Base-by-base conservation (phyloP, 768 basidiomycete genomes). In the Lactarius quietus region DNA sequence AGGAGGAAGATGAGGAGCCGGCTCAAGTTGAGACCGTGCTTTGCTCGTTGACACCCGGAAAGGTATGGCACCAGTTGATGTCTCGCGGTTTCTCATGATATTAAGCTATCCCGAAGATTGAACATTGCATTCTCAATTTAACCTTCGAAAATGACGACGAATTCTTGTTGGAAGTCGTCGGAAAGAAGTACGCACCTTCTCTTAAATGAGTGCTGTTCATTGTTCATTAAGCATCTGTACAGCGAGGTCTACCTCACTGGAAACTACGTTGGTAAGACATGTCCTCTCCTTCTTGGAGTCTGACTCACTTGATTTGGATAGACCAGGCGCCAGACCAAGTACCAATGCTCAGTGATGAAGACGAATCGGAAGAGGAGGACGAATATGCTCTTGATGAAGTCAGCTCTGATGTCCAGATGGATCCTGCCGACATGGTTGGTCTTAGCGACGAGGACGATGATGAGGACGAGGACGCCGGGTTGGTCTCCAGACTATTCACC, bases 391-490 rank as follows among this genome's bases (percentile, higher is more conserved):
- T 91, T n/a, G 83, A 81, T 43, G 88, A 90, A 63, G 87, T 93
- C 60, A 88, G 87, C 76, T 92, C 88, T 7, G 93, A 94, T 71
- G 90, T 92, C 45, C 91, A 93, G 72, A 80, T 93, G 71, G 81
- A 88, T 68, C 80, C 80, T 1, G 82, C 82, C 41, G 88, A 87
- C 17, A 67, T 89, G 39, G 73, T 74, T 52, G 68, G 70, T 36
- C 85, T 79, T 64, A 85, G 85, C 64, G 83, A 79, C 20, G 77
- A 76, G 31, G 73, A 63, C 57, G 73, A 67, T 10, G 73, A 71
- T 28, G 77, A 76, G 7, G 76, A 78, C 23, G 74, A 76, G 7
- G 76, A 78, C 26, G 74, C 72, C 17, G 82, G 83, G 84, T 85
- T 68, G 54, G 78, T 74, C 17, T 60, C 53, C 35, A 51, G 61